Conservation (phyloP, 1,284 basidiomycete species). For the Fistulinella cinereoalba region DNA sequence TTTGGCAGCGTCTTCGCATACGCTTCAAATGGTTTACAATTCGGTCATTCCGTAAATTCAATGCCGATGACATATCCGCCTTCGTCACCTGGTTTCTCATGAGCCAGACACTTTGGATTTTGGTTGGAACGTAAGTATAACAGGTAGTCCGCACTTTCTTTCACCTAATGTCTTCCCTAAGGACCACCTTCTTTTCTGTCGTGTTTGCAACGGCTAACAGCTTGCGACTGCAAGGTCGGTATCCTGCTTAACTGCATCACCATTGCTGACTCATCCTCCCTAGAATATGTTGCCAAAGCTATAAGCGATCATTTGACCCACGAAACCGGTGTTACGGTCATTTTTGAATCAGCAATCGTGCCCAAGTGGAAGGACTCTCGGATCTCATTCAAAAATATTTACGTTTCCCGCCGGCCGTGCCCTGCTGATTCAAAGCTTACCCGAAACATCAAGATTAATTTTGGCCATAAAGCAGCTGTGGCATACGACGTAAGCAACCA, state of each 20-base stretch:
- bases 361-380: conserved; percentile 96
- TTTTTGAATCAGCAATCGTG: conserved; percentile 97
- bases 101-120: conserved; percentile 91
- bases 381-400: conserved; percentile 96
- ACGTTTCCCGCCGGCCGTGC: conserved; percentile 78
- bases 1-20: conserved; percentile 88
- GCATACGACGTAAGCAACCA: conserved; percentile 76
- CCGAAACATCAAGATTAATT: conserved; percentile 15
- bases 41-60: conserved; percentile 91
- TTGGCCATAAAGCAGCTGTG: conserved; percentile 53
- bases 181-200: conserved; percentile 95
- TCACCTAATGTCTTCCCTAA: conserved; percentile 14
- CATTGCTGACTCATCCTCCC: conserved; percentile 1
- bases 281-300: conserved; percentile 84
- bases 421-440: conserved; percentile 15
- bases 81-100: conserved; percentile 95
- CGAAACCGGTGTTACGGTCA: conserved; percentile 91
- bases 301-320: conserved; percentile 93
- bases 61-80: conserved; percentile 95
- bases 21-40: conserved; percentile 99
- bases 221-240: conserved; percentile 81
- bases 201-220: conserved; percentile 89
- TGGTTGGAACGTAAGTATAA: conserved; percentile 82
- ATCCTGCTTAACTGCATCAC: not conserved
- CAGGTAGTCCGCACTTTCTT: not conserved